A percentile compares a stretch with the other conserved stretches of the same genome.
These are phyloP conservation scores for Helenozyma baotianmanensis DNA, from an alignment of 805 yeast species.

Conservation along the genomic window DNA sequence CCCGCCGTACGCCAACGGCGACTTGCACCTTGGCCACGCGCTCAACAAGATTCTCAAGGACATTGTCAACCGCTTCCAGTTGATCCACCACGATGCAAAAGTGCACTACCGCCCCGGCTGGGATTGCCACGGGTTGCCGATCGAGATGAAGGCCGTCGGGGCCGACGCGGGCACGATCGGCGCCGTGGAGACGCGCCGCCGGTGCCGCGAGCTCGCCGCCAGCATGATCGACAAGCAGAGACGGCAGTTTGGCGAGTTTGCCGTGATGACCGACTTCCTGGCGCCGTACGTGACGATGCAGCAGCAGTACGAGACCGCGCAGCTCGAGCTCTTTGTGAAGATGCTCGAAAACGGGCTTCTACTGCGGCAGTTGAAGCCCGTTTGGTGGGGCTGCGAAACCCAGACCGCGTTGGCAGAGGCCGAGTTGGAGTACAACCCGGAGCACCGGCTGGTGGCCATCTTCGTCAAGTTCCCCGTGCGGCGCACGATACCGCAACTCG, in stretches of 20 bases:
- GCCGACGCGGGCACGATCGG: conserved; percentile 34
- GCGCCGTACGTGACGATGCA: conserved; percentile 70
- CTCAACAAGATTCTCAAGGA: conserved; percentile 87
- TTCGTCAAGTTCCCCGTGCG: conserved; percentile 59
- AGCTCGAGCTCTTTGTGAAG: conserved; percentile 62
- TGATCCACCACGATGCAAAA: conserved; percentile 51
- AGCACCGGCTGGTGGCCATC: conserved; percentile 65
- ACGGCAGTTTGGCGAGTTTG: conserved; percentile 61
- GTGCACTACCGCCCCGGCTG: conserved; percentile 87
- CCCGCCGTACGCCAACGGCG: conserved; percentile 98
- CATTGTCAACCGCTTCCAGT: conserved; percentile 67
- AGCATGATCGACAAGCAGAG: conserved; percentile 61
- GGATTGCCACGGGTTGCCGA: conserved; percentile 99
- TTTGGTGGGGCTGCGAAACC: conserved; percentile 95
- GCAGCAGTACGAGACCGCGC: conserved; percentile 67
- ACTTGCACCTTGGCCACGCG: conserved; percentile 87
- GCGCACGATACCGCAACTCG: conserved; percentile 16
- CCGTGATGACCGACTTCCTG: conserved; percentile 79
- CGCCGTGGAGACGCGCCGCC: conserved; percentile 51
- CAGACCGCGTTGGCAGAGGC: conserved; percentile 95
- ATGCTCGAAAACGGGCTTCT: conserved; percentile 65
- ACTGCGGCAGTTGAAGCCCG: conserved; percentile 87
- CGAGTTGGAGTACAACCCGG: conserved; percentile 80
- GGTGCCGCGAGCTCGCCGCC: conserved; percentile 68
- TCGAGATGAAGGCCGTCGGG: conserved; percentile 76